Evolutionary conservation across 768 basidiomycete genomes (phyloP).

Genomic region (Phallus indusiatus): DNA sequence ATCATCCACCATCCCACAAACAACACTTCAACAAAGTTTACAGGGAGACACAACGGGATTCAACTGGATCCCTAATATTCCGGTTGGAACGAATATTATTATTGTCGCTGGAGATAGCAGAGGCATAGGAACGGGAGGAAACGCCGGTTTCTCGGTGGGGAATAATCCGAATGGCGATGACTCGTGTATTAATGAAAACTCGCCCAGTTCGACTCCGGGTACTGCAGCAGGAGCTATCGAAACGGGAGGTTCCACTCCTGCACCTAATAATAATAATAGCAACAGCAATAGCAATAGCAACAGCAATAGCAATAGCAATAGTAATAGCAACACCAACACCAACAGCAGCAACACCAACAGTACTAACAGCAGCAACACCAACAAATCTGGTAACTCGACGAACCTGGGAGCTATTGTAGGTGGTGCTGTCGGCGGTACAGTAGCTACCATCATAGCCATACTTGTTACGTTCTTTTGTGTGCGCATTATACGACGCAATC

Average conservation of each 20-base stretch:
- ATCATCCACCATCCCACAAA: conserved; percentile 58
- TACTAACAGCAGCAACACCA: conserved; percentile 21
- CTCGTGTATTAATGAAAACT: conserved; percentile 46
- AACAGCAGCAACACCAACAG: too few relatives aligned
- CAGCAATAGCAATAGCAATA: too few relatives aligned
- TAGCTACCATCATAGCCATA: conserved; percentile 32
- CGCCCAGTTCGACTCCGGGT: conserved; percentile 73
- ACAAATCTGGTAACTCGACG: conserved; percentile 25
- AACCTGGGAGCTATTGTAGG: conserved; percentile 45
- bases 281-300: too few relatives aligned
- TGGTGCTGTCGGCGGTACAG: conserved; percentile 51
- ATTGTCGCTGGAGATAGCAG: conserved; percentile 59
- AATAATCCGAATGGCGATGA: conserved; percentile 29
- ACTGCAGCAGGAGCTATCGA: conserved; percentile 51
- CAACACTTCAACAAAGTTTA: conserved; percentile 26
- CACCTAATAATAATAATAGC: too few relatives aligned
- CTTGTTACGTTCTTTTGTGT: conserved; percentile 39
- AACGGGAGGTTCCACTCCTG: not conserved
- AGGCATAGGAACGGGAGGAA: conserved; percentile 63
- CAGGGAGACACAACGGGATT: conserved; percentile 46
- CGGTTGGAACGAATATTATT: conserved; percentile 55
- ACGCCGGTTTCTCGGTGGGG: conserved; percentile 47
- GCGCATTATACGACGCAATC: conserved; percentile 37
- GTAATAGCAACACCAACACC: too few relatives aligned
- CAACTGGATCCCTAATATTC: conserved; percentile 54